These are phyloP conservation scores for Leptographium radiaticola DNA, from an alignment of 2,329 filamentous ascomycete species.

Conservation along the genomic window DNA sequence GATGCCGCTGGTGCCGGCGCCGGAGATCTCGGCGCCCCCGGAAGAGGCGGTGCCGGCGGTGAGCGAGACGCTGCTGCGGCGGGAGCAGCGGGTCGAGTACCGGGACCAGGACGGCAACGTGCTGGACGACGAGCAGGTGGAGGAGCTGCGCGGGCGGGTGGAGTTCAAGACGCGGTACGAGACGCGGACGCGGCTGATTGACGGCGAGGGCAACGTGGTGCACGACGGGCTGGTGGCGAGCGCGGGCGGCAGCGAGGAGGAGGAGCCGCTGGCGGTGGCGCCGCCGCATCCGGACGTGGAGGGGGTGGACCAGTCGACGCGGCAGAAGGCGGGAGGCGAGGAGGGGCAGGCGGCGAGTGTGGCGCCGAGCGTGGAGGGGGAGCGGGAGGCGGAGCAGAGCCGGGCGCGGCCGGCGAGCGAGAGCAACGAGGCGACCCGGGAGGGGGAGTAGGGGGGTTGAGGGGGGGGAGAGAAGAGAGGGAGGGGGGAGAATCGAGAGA, in stretches of 20 bases:
- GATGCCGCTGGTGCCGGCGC: background rate
- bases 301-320: conserved; percentile 46
- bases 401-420: conserved; percentile 52
- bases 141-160: conserved; percentile 77
- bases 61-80: conserved; percentile 24
- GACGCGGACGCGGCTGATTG: conserved; percentile 77
- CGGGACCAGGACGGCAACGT: conserved; percentile 89
- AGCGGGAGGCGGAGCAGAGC: conserved; percentile 41
- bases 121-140: conserved; percentile 70
- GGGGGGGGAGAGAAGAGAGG: background rate
- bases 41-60: conserved; percentile 18
- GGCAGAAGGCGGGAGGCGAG: conserved; percentile 20
- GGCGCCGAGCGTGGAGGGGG: conserved; percentile 42
- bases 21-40: background rate
- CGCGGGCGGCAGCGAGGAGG: conserved; percentile 6
- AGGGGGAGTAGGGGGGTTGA: background rate
- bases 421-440: conserved; percentile 36
- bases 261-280: conserved; percentile 25
- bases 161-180: conserved; percentile 94
- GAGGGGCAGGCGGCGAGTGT: conserved; percentile 26
- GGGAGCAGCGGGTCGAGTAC: conserved; percentile 83
- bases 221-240: conserved; percentile 21
- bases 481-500: background rate
- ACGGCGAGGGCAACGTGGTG: conserved; percentile 64
- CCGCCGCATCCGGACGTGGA: conserved; percentile 50